Conservation (phyloP, 2,329 filamentous ascomycete species). For the Phialemoniopsis sp. region DNA sequence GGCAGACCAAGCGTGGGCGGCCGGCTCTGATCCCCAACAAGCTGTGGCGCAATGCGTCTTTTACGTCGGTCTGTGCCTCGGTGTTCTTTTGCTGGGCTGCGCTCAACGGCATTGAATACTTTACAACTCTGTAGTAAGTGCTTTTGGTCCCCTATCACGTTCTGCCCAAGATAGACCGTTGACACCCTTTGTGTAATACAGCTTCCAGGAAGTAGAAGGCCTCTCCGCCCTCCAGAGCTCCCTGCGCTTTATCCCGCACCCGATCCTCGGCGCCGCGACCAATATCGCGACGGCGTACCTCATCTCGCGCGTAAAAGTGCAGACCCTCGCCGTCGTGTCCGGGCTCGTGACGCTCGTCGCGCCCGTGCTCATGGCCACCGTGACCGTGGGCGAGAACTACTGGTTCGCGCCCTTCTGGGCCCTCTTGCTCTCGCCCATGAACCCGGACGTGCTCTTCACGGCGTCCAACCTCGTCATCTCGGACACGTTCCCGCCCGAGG, state of each 20-base stretch:
- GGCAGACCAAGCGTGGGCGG: constrained; percentile 37
- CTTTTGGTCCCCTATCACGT: no score
- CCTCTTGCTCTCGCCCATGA: constrained; percentile 37
- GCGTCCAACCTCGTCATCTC: constrained; percentile 50
- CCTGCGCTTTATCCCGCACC: constrained; percentile 40
- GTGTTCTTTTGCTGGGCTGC: constrained; percentile 42
- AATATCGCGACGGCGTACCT: constrained; percentile 30
- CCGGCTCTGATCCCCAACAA: constrained; percentile 58
- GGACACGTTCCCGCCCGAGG: constrained; percentile 46
- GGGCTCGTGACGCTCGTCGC: constrained; percentile 43
- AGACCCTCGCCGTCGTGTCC: constrained; percentile 36
- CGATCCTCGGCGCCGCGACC: constrained; percentile 6
- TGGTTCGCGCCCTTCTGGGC: constrained; percentile 43
- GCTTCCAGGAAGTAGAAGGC: constrained; percentile 44
- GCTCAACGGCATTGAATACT: constrained; percentile 42
- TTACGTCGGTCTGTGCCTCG: constrained; percentile 49
- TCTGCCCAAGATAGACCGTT: no score
- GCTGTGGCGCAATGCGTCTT: constrained; percentile 51
- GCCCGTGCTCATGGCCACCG: constrained; percentile 45
- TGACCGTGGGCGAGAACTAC: constrained; percentile 42
- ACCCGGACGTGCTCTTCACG: constrained; percentile 48
- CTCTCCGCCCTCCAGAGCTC: constrained; percentile 40
- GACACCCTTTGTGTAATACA: no score
- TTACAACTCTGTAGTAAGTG: constrained; percentile 41
- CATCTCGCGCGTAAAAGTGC: constrained; percentile 28